Base-by-base conservation (phyloP, 805 yeast species). In the Candida wancherniae region DNA sequence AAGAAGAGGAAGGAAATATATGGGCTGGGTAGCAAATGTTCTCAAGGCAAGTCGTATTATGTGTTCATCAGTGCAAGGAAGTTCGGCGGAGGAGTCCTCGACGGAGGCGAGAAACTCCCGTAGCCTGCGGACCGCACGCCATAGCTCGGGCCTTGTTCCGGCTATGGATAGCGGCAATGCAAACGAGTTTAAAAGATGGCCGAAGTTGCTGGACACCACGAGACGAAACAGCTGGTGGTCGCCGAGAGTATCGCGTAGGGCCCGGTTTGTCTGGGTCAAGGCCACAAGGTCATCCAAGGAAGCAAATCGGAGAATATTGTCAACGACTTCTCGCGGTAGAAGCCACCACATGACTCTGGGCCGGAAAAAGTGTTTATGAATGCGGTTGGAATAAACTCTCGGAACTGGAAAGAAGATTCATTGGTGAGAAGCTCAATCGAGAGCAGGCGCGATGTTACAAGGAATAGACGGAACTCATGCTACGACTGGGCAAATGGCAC, bases 341-440 rank as follows among this genome's bases (percentile, higher is more conserved):
- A 17, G 26, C 46, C 44, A 41, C 44, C 45, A 42, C 44, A 36
- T 37, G 17, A n/a, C n/a, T n/a, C n/a, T n/a, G n/a, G n/a, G n/a
- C n/a, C n/a, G n/a, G n/a, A n/a, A n/a, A n/a, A n/a, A n/a, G n/a
- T n/a, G n/a, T n/a, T n/a, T n/a, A n/a, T n/a, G n/a, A n/a, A n/a
- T n/a, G n/a, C n/a, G n/a, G n/a, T n/a, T n/a, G n/a, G n/a, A n/a
- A n/a, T n/a, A n/a, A n/a, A n/a, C n/a, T n/a, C n/a, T n/a, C n/a
- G n/a, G n/a, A n/a, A n/a, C n/a, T n/a, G n/a, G n/a, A n/a, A n/a
- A n/a, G n/a, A n/a, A n/a, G n/a, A n/a, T n/a, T n/a, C n/a, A n/a
- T n/a, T n/a, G n/a, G n/a, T n/a, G n/a, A n/a, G n/a, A n/a, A n/a
- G n/a, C n/a, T n/a, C n/a, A n/a, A n/a, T n/a, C n/a, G n/a, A n/a